Conservation (phyloP, 1,284 basidiomycete genomes). For the Marasmius tenuissimus region DNA sequence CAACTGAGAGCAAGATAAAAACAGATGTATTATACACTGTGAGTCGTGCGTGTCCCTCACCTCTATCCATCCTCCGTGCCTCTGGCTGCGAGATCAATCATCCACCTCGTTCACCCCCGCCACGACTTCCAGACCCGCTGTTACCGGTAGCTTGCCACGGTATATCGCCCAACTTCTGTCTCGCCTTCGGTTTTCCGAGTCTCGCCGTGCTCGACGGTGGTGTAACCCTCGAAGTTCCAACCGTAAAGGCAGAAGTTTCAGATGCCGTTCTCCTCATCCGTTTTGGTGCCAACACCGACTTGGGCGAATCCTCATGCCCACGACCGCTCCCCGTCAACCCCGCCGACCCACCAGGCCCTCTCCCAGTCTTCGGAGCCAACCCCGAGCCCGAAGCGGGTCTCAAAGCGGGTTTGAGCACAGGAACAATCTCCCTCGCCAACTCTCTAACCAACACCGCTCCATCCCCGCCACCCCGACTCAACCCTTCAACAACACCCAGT, state of each 20-base stretch:
- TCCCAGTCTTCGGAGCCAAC: constrained; percentile 19
- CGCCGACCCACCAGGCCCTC: constrained; percentile 18
- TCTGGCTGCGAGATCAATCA: not conserved
- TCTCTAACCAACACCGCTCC: constrained; percentile 89
- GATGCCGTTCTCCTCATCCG: constrained; percentile 67
- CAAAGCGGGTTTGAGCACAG: constrained; percentile 66
- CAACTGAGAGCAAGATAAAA: no score
- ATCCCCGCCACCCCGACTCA: constrained; percentile 74
- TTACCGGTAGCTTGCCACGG: constrained; percentile 35
- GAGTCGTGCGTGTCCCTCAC: no score
- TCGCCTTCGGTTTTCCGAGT: constrained; percentile 28
- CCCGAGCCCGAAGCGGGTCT: constrained; percentile 60
- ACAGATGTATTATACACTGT: no score
- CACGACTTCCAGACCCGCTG: constrained; percentile 12
- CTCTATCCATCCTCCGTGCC: no score
- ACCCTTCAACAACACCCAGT: constrained; percentile 71
- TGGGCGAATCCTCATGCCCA: constrained; percentile 36
- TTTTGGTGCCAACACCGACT: constrained; percentile 52
- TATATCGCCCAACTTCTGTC: constrained; percentile 53
- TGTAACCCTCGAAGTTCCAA: constrained; percentile 13
- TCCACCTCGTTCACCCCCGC: no score
- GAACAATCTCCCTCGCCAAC: constrained; percentile 80
- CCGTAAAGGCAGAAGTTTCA: constrained; percentile 50
- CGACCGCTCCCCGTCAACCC: constrained; percentile 28
- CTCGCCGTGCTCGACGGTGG: constrained; percentile 21